Evolutionary conservation across 2,329 filamentous ascomycete genomes (phyloP).

Genomic region (Penicillium sp.): DNA sequence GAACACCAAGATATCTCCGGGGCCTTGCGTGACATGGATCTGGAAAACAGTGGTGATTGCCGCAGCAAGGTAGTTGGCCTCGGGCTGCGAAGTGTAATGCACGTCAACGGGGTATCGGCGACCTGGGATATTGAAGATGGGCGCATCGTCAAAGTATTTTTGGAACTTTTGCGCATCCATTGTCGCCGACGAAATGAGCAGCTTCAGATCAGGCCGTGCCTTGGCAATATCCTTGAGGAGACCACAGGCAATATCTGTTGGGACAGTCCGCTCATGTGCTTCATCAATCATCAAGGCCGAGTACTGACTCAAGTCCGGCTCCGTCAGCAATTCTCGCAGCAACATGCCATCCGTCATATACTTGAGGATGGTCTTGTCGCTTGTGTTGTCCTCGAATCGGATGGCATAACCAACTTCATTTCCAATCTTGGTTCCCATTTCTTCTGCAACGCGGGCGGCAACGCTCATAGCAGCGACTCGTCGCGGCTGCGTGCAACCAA

Average conservation of each 20-base stretch:
- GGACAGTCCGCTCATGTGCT: slow-evolving; percentile 87
- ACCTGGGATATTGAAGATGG: slow-evolving; percentile 92
- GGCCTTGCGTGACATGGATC: slow-evolving; percentile 80
- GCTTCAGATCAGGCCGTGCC: slow-evolving; percentile 77
- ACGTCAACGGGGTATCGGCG: slow-evolving; percentile 85
- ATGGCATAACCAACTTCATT: slow-evolving; percentile 93
- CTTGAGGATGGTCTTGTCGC: slow-evolving; percentile 85
- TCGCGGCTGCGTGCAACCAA: slow-evolving; percentile 90
- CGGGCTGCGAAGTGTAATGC: slow-evolving; percentile 83
- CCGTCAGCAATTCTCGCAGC: slow-evolving; percentile 81
- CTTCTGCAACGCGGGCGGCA: slow-evolving; percentile 90
- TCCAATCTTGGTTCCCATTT: slow-evolving; percentile 84
- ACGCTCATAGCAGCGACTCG: slow-evolving; percentile 97
- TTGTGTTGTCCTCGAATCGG: slow-evolving; percentile 88
- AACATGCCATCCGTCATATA: slow-evolving; percentile 99
- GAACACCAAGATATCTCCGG: slow-evolving; percentile 90
- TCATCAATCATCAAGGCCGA: slow-evolving; percentile 94
- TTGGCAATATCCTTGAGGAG: slow-evolving; percentile 83
- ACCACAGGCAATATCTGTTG: slow-evolving; percentile 85
- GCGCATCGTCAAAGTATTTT: slow-evolving; percentile 84
- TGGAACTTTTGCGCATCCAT: slow-evolving; percentile 93
- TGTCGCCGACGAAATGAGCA: slow-evolving; percentile 90
- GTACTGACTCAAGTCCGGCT: slow-evolving; percentile 77
- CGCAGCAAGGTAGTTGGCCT: slow-evolving; percentile 88
- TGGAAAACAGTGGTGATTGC: slow-evolving; percentile 93